Evolutionary conservation across 768 basidiomycete species (phyloP).

Genomic region (Clathrus columnatus): DNA sequence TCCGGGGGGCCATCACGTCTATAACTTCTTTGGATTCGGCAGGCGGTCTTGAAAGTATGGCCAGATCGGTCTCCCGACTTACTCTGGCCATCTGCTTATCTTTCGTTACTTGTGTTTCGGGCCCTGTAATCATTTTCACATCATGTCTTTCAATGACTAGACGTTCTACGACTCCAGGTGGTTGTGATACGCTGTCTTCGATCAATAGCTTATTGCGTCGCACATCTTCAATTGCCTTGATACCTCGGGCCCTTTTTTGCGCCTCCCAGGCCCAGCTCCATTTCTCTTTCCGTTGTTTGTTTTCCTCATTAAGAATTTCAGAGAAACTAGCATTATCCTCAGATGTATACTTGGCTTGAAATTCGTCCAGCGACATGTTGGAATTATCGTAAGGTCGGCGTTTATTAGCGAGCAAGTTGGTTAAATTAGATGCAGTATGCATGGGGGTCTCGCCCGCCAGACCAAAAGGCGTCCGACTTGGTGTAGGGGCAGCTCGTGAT

Average conservation of each 20-base stretch:
- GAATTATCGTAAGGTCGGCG: slow-evolving; percentile 46
- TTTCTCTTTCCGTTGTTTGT: slow-evolving; percentile 66
- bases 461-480: slow-evolving; percentile 61
- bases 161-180: slow-evolving; percentile 56
- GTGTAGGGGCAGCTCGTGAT: slow-evolving; percentile 28
- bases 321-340: slow-evolving; percentile 98
- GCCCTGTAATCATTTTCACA: slow-evolving; percentile 76
- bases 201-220: slow-evolving; percentile 59
- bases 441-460: slow-evolving; percentile 59
- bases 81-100: slow-evolving; percentile 12
- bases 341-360: slow-evolving; percentile 89
- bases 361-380: slow-evolving; percentile 68
- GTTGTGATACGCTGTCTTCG: slow-evolving; percentile 43
- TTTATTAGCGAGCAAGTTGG: slow-evolving; percentile 29
- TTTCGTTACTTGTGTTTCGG: slow-evolving; percentile 47
- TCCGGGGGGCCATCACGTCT: slow-evolving; percentile 77
- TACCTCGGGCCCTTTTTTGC: slow-evolving; percentile 57
- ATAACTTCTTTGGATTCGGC: slow-evolving; percentile 24
- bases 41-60: slow-evolving; percentile 12
- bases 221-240: slow-evolving; percentile 51
- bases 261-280: slow-evolving; percentile 95
- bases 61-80: slow-evolving; percentile 1
- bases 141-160: slow-evolving; percentile 47
- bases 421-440: slow-evolving; percentile 21
- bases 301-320: slow-evolving; percentile 85